Conservation (phyloP, 345 rosid genomes). For the Populus simonii region DNA sequence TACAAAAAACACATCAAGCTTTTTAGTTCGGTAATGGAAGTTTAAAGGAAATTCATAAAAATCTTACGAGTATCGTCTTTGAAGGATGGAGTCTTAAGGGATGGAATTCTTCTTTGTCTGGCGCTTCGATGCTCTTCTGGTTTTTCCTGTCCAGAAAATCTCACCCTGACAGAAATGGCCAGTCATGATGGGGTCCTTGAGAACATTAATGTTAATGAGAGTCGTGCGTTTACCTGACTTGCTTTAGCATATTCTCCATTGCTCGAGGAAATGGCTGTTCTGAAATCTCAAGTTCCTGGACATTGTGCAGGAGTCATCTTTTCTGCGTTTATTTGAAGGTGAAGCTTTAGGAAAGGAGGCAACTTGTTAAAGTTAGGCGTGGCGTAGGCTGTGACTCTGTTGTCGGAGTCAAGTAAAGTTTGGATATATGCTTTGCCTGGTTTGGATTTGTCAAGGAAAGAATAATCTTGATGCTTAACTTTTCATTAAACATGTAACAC, state of each 20-base stretch:
- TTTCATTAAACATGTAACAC: neutral
- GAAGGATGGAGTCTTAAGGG: slow-evolving; percentile 35
- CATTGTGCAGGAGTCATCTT: slow-evolving; percentile 4
- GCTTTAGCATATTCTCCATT: slow-evolving; percentile 42
- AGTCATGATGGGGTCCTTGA: neutral
- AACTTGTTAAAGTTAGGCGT: neutral
- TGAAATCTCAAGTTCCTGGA: neutral
- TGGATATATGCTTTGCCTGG: slow-evolving; percentile 38
- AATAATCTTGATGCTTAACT: slow-evolving; percentile 10
- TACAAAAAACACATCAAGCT: neutral
- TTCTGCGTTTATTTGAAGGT: slow-evolving; percentile 30
- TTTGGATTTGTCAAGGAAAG: slow-evolving; percentile 28
- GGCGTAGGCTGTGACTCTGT: slow-evolving; percentile 10
- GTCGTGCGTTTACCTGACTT: slow-evolving; percentile 22
- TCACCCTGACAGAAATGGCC: slow-evolving; percentile 26
- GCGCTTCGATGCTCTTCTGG: slow-evolving; percentile 17
- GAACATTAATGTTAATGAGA: neutral
- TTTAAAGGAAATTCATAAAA: neutral
- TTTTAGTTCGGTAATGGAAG: neutral
- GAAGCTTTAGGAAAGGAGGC: slow-evolving; percentile 13
- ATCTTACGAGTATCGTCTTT: slow-evolving; percentile 35
- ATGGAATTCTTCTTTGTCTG: slow-evolving; percentile 22
- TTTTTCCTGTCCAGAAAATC: slow-evolving; percentile 28
- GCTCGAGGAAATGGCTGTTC: neutral
- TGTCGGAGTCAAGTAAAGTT: slow-evolving; percentile 27